Conservation (phyloP, 2,329 filamentous ascomycete species). For the Delphinella strobiligena region DNA sequence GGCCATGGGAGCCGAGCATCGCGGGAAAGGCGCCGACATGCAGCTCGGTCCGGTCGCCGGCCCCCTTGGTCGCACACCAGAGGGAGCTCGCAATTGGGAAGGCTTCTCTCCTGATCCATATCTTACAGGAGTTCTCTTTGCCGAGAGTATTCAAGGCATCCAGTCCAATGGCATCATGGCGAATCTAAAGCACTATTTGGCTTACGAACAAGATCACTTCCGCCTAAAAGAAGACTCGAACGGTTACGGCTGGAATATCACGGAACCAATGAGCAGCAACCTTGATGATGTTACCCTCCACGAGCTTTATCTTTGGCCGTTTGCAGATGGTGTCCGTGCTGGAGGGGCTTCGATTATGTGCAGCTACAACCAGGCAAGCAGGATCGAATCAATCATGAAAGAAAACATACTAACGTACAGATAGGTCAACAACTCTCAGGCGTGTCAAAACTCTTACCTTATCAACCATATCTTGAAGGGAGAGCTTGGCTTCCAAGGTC, state of each 20-base stretch:
- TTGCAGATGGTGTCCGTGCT: conserved; percentile 47
- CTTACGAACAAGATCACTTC: conserved; percentile 48
- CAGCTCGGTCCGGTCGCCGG: conserved; percentile 32
- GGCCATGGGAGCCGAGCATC: conserved; percentile 22
- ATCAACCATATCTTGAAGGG: conserved; percentile 57
- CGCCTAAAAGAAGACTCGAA: conserved; percentile 21
- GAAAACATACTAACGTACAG: conserved; percentile 33
- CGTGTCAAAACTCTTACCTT: conserved; percentile 45
- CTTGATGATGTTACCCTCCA: conserved; percentile 47
- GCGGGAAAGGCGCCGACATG: conserved; percentile 27
- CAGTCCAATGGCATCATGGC: conserved; percentile 31
- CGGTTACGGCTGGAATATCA: conserved; percentile 25
- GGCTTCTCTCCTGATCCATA: conserved; percentile 28
- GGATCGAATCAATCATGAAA: too few relatives aligned
- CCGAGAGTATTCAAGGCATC: conserved; percentile 26
- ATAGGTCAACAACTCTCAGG: conserved; percentile 68
- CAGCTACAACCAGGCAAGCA: conserved; percentile 25
- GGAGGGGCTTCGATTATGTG: conserved; percentile 22
- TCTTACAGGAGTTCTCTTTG: conserved; percentile 30
- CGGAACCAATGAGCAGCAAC: conserved; percentile 48
- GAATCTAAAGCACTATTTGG: conserved; percentile 42
- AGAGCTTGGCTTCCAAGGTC: conserved; percentile 58
- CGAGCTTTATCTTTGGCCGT: conserved; percentile 49
- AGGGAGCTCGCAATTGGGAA: conserved; percentile 33
- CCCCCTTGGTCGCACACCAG: conserved; percentile 30